Conservation (phyloP, 225 moss, liverwort and hornwort species). For the Physcomitrium patens region DNA sequence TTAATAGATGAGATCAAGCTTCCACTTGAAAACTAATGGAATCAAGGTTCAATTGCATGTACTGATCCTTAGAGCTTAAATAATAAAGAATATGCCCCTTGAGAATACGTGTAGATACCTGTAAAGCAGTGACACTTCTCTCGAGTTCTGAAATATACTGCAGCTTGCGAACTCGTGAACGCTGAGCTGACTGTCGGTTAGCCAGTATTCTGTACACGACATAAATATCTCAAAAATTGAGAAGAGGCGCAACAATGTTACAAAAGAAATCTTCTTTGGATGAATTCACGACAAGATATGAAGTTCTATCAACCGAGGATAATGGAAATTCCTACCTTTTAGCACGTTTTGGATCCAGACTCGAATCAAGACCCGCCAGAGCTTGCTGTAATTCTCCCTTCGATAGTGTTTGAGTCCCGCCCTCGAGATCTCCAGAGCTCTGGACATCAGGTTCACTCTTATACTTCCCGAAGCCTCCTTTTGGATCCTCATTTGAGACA, state of each 20-base stretch:
- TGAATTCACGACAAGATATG: too few relatives aligned
- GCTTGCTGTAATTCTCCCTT: slow-evolving; percentile 73
- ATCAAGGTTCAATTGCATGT: neutral
- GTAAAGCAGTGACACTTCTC: slow-evolving; percentile 75
- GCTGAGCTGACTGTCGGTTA: slow-evolving; percentile 77
- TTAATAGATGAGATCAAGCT: neutral
- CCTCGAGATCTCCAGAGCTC: slow-evolving; percentile 86
- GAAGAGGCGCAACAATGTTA: too few relatives aligned
- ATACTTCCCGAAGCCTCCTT: slow-evolving; percentile 69
- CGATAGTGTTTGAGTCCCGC: slow-evolving; percentile 49
- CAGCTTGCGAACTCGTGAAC: slow-evolving; percentile 84
- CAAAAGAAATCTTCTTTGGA: too few relatives aligned
- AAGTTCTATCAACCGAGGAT: too few relatives aligned
- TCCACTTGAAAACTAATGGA: neutral
- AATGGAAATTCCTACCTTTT: slow-evolving; percentile 56
- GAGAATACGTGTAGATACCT: slow-evolving; percentile 43
- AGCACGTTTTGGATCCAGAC: slow-evolving; percentile 91
- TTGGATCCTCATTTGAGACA: slow-evolving; percentile 83
- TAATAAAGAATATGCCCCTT: neutral
- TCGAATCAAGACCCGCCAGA: slow-evolving; percentile 81
- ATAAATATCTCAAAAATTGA: neutral
- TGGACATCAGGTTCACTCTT: slow-evolving; percentile 93
- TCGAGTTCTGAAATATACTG: slow-evolving; percentile 94
- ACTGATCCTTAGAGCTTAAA: neutral
- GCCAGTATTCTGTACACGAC: slow-evolving; percentile 73